Evolutionary conservation across 768 basidiomycete species (phyloP).

Genomic region (Scleroderma bovista): DNA sequence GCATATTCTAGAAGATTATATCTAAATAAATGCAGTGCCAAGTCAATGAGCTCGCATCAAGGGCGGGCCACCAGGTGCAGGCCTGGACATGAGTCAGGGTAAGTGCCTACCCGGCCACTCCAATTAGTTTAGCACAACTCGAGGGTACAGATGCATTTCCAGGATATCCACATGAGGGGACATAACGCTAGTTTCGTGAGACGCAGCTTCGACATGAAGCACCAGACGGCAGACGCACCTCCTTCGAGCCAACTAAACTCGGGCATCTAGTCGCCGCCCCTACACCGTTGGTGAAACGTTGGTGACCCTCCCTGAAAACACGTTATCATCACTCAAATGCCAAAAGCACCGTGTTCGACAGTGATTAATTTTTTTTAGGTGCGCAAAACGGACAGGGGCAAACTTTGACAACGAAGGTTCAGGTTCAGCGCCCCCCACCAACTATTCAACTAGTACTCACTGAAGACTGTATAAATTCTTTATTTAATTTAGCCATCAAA

Average conservation of each 20-base stretch:
- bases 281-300: background rate
- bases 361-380: background rate
- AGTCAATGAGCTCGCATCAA: background rate
- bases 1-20: too few species aligned
- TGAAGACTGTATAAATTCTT: background rate
- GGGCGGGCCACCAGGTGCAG: background rate
- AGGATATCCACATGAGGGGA: background rate
- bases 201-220: too few species aligned
- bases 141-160: background rate
- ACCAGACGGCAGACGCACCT: too few species aligned
- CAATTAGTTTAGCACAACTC: background rate
- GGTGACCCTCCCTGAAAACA: background rate
- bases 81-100: background rate
- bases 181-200: background rate
- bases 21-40: background rate
- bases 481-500: conserved; percentile 9
- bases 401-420: background rate
- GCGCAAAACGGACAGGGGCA: background rate
- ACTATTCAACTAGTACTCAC: background rate
- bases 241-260: too few species aligned
- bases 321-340: background rate
- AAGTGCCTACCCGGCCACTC: background rate
- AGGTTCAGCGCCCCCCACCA: background rate
- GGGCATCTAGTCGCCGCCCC: background rate
- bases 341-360: background rate